Conservation (phyloP, 2,329 filamentous ascomycete species). For the Sordariomycetes sp. region DNA sequence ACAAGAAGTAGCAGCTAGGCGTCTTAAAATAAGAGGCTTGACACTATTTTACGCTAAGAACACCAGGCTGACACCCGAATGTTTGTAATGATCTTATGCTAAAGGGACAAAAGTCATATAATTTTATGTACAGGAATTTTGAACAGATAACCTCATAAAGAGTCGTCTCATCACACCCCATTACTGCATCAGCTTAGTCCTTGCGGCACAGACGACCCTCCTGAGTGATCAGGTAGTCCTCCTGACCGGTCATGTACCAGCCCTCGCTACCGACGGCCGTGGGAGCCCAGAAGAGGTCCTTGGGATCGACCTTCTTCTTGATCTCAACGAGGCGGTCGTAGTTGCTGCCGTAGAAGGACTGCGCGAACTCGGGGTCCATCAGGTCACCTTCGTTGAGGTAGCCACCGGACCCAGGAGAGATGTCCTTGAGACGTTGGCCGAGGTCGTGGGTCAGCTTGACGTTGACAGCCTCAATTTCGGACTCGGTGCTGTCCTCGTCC, state of each 20-base stretch:
- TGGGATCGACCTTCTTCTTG: slow-evolving; percentile 21
- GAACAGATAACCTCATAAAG: no score
- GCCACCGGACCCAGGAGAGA: slow-evolving; percentile 13
- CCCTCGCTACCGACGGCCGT: slow-evolving; percentile 18
- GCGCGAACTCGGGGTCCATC: slow-evolving; percentile 17
- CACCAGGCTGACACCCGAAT: no score
- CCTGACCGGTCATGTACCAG: slow-evolving; percentile 9
- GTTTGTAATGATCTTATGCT: no score
- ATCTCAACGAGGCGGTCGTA: slow-evolving; percentile 15
- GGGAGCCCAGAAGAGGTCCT: slow-evolving; percentile 16
- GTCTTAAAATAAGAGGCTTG: no score
- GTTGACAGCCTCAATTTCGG: slow-evolving; percentile 11
- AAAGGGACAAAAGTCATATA: no score
- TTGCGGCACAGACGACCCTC: slow-evolving; percentile 8
- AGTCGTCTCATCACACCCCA: no score
- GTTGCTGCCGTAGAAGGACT: slow-evolving; percentile 17
- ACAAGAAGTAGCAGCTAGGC: no score
- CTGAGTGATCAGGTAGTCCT: slow-evolving; percentile 8
- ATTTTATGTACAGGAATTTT: no score
- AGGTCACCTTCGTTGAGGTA: slow-evolving; percentile 22
- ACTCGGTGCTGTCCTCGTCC: slow-evolving; percentile 8
- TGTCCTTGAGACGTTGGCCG: slow-evolving; percentile 17
- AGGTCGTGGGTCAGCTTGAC: slow-evolving; percentile 18
- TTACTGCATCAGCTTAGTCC: no score
- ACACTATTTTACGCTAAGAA: no score